These are phyloP conservation scores for Aspergillus sp. DNA, from an alignment of 2,329 filamentous ascomycete species.

Conservation along the genomic window DNA sequence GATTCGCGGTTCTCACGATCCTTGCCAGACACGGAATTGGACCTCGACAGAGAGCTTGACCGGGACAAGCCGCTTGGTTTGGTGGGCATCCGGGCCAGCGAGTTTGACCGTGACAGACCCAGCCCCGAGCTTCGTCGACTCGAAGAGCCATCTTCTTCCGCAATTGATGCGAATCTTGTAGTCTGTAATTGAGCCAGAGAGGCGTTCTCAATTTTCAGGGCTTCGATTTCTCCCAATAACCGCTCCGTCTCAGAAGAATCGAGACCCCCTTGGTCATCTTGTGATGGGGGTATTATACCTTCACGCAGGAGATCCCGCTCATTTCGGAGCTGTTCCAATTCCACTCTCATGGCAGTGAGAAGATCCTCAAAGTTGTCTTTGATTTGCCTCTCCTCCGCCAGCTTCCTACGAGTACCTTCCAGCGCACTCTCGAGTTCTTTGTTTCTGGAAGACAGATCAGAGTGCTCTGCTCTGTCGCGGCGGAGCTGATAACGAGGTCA, in stretches of 20 bases:
- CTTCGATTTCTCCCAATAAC: slow-evolving; percentile 79
- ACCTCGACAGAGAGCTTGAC: slow-evolving; percentile 54
- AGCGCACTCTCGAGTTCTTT: slow-evolving; percentile 75
- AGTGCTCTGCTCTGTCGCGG: slow-evolving; percentile 51
- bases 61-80: slow-evolving; percentile 35
- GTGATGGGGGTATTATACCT: slow-evolving; percentile 66
- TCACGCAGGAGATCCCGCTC: slow-evolving; percentile 82
- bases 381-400: slow-evolving; percentile 78
- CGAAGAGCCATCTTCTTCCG: slow-evolving; percentile 50
- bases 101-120: slow-evolving; percentile 62
- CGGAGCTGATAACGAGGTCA: slow-evolving; percentile 29
- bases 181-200: slow-evolving; percentile 45
- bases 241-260: slow-evolving; percentile 55
- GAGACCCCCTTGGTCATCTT: slow-evolving; percentile 44
- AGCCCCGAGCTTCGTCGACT: slow-evolving; percentile 43
- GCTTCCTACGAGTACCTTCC: slow-evolving; percentile 75
- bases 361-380: slow-evolving; percentile 95
- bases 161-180: slow-evolving; percentile 54
- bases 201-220: slow-evolving; percentile 50
- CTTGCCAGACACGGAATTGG: slow-evolving; percentile 49
- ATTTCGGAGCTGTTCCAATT: slow-evolving; percentile 76
- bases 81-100: slow-evolving; percentile 54
- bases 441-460: slow-evolving; percentile 51
- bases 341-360: slow-evolving; percentile 73
- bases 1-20: slow-evolving; percentile 61